A percentile compares a stretch with the other conserved stretches of the same genome.
Evolutionary conservation across 2,329 filamentous ascomycete genomes (phyloP).

Genomic region (Fusarium napiforme): DNA sequence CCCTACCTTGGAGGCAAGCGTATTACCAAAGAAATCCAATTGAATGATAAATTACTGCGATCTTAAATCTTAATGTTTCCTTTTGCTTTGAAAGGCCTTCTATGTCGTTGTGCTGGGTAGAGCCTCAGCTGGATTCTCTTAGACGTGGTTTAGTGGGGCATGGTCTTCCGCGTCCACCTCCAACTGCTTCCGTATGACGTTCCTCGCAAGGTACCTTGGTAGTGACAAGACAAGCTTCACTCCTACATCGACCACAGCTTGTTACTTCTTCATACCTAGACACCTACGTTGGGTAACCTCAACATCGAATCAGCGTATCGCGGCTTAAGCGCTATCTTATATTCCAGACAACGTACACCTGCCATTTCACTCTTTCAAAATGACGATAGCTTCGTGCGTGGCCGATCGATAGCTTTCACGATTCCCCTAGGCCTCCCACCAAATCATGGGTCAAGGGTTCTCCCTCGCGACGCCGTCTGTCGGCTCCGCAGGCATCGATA

Average conservation of each 20-base stretch:
- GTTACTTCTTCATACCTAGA: neutral
- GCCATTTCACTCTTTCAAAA: slow-evolving; percentile 29
- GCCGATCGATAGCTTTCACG: slow-evolving; percentile 42
- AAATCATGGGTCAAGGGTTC: slow-evolving; percentile 92
- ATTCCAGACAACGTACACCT: neutral
- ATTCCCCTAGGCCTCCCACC: slow-evolving; percentile 27
- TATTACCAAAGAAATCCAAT: neutral
- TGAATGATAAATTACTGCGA: neutral
- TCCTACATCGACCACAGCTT: neutral
- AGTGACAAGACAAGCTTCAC: slow-evolving; percentile 15
- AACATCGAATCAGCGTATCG: neutral
- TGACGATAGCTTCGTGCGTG: slow-evolving; percentile 37
- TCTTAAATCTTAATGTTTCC: neutral
- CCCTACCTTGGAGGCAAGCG: neutral
- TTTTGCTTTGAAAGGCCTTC: neutral
- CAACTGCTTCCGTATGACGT: slow-evolving; percentile 26
- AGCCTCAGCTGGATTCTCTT: neutral
- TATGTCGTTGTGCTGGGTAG: neutral
- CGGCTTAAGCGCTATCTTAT: neutral
- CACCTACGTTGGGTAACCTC: neutral
- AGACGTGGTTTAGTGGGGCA: slow-evolving; percentile 10
- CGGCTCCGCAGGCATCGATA: slow-evolving; percentile 91
- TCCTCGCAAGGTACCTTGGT: neutral
- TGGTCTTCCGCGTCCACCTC: slow-evolving; percentile 13
- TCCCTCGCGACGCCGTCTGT: slow-evolving; percentile 91